These are phyloP conservation scores for Lophium mytilinum DNA, from an alignment of 495 filamentous ascomycete genomes.

Conservation along the genomic window DNA sequence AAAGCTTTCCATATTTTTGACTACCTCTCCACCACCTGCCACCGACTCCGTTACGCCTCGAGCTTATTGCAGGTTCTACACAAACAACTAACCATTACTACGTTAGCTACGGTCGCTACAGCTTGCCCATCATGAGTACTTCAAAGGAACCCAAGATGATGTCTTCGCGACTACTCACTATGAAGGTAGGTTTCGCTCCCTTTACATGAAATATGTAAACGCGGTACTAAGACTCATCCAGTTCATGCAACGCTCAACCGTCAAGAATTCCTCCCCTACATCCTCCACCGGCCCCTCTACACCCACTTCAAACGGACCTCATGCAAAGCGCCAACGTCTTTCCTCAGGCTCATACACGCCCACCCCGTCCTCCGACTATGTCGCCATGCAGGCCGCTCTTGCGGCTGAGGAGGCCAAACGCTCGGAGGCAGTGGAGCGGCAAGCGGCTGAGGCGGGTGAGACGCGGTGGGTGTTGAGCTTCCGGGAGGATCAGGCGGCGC, in stretches of 20 bases:
- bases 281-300: constrained; percentile 37
- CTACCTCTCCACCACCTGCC: too few species aligned
- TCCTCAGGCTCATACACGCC: constrained; percentile 36
- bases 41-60: too few species aligned
- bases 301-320: constrained; percentile 28
- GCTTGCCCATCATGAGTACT: not conserved
- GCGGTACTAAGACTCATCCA: constrained; percentile 23
- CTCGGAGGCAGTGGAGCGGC: constrained; percentile 57
- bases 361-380: constrained; percentile 36
- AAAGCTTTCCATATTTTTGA: too few species aligned
- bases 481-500: constrained; percentile 24
- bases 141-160: constrained; percentile 51
- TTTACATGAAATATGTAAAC: not conserved
- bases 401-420: constrained; percentile 69
- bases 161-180: constrained; percentile 84
- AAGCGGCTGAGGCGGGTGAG: constrained; percentile 70
- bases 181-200: constrained; percentile 54
- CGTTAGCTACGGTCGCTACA: too few species aligned
- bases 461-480: constrained; percentile 76
- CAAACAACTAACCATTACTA: too few species aligned
- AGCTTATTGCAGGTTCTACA: too few species aligned
- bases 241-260: constrained; percentile 94
- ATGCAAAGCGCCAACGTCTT: constrained; percentile 42
- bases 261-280: constrained; percentile 28
- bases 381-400: constrained; percentile 57